Evolutionary conservation across 108 stramenopile genomes (phyloP), one percentile per base, ranked within the genome.

Genomic region (Nitzschia sp.): DNA sequence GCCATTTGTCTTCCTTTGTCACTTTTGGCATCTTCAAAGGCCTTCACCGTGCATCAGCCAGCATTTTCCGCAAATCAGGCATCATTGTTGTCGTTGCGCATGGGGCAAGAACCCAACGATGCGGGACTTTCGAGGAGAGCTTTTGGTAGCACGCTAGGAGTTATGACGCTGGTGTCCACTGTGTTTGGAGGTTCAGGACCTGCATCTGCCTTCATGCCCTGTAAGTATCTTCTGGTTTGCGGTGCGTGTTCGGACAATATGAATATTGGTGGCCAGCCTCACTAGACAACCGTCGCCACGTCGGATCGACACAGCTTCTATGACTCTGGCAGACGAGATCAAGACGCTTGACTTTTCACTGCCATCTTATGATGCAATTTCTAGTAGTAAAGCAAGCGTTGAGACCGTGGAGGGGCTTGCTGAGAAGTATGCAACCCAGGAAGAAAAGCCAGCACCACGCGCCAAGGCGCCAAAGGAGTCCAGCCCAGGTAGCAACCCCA

Each of bases 271-370:
- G n/a, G n/a, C n/a, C n/a, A n/a, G n/a, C n/a, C n/a, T n/a, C n/a
- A n/a, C n/a, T n/a, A n/a, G n/a, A n/a, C n/a, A n/a, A n/a, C n/a
- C 38, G 38, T 42, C 15, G 38, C 38, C 38, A 15, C 15, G 38
- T 42, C 38, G 15, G 11, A 11, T 42, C 15, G 38, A 42, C 38
- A 8, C 26, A 59, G 57, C 57, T 31, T 59, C 57, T 17, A 34
- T 59, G 57, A 34, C 30, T 27, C 4, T 59, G 25, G 19, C 57
- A 18, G 62, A 63, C 6, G 36, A 38, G n/a, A 63, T 63, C 62
- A 63, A 63, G 45, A 63, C 42, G 5, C 36, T 63, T 3, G 62
- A 63, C 62, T 33, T 63, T 15, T 38, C 42, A 9, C 62, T 63
- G 49, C 62, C 62, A 53, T 45, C 38, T 15, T 63, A 63, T 21